Percentiles rank a stretch among this genome's conserved stretches.
Conservation (phyloP, 2,329 filamentous ascomycete species). For the Colletotrichum sublineola region DNA sequence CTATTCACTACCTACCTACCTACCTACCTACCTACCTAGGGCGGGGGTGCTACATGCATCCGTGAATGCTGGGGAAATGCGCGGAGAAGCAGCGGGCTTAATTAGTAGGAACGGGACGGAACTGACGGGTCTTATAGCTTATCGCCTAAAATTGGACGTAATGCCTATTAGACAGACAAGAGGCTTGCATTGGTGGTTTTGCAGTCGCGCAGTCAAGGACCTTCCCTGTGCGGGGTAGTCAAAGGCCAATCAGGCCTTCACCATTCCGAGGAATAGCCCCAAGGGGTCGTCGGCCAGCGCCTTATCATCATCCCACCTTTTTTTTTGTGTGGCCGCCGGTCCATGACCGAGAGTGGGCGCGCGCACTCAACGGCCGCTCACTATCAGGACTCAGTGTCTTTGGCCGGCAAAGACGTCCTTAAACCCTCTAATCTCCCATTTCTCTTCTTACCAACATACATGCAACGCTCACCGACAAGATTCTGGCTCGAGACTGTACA, state of each 20-base stretch:
- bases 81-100: slow-evolving; percentile 19
- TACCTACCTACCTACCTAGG: too few species aligned
- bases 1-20: background rate
- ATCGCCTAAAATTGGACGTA: slow-evolving; percentile 40
- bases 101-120: slow-evolving; percentile 14
- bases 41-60: background rate
- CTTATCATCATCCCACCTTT: slow-evolving; percentile 41
- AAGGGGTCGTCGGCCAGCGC: slow-evolving; percentile 9
- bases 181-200: slow-evolving; percentile 32
- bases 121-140: slow-evolving; percentile 20
- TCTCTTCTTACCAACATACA: slow-evolving; percentile 10
- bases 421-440: background rate
- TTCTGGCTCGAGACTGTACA: slow-evolving; percentile 7
- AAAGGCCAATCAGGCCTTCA: slow-evolving; percentile 31
- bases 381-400: slow-evolving; percentile 21
- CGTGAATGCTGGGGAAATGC: slow-evolving; percentile 2
- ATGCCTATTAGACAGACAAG: slow-evolving; percentile 40
- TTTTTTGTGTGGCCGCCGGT: slow-evolving; percentile 38
- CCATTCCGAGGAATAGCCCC: background rate
- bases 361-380: slow-evolving; percentile 20
- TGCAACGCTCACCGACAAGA: background rate
- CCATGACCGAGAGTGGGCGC: slow-evolving; percentile 32
- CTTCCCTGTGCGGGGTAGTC: slow-evolving; percentile 40
- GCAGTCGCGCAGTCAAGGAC: slow-evolving; percentile 5
- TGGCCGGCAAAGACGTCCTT: slow-evolving; percentile 4